Evolutionary conservation across 768 basidiomycete species (phyloP), one percentile per base, ranked within the genome.

Genomic region (Filobasidium floriforme): DNA sequence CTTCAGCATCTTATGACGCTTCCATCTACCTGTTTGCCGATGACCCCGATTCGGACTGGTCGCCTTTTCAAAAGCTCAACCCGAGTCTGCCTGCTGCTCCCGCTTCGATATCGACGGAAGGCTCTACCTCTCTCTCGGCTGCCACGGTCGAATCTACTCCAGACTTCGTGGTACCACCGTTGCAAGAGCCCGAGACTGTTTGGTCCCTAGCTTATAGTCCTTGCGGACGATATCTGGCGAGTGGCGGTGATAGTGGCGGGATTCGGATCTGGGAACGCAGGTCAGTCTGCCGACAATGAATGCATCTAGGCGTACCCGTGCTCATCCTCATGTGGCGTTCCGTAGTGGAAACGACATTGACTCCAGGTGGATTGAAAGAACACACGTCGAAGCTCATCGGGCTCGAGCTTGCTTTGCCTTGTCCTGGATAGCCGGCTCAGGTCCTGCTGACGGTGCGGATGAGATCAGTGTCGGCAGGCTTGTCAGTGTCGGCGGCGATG

Each of bases 1-100:
- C 94, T 29, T 97, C 94, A 1, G 90, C 86, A 3, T 97, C 94
- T 0, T 99, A 98, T 80, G 96, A 99, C 75, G 93, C 97, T 71
- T 91, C 89, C 1, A 88, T 99, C 76, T 91, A 90, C 68, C 85
- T 99, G 32, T 92, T 93, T 79, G 80, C 89, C 62, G 92, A 98
- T 72, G 93, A 97, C 75, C 91, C 91, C 0, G 85, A 85, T 29
- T 90, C 94, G 68, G 96, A 99, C 76, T 98, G 96, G 92, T 89
- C 84, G 72, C 88, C 87, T 73, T 88, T 92, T 69, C 77, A 85
- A 66, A 93, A 92, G 1, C 82, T 97, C 2, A 68, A 77, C 41
- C 71, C 77, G 5, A 70, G 69, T 61, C 18, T 41, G 32, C n/a
- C 51, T 62, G 22, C 15, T 14, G 44, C 60, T 55, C 24, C 61